A percentile compares a stretch with the other conserved stretches of the same genome.
Evolutionary conservation across 2,329 filamentous ascomycete species (phyloP).

Genomic region (Colletotrichum tanaceti): DNA sequence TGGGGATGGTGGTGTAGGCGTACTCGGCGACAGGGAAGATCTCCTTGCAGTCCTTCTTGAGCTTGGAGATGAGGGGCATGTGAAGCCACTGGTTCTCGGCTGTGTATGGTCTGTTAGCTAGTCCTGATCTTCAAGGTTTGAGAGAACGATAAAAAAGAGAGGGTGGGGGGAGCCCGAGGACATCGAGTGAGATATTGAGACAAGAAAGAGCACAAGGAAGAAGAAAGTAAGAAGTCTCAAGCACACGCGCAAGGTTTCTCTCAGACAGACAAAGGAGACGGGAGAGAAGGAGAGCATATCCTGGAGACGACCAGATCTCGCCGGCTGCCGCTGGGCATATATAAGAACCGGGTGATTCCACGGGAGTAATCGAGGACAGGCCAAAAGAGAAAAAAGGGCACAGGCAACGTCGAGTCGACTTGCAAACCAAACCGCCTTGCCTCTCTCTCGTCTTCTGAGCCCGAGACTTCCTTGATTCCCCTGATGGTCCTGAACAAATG

Average conservation of each 20-base stretch:
- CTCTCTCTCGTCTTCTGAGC: background rate
- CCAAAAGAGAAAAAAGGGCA: conserved; percentile 44
- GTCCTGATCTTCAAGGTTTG: conserved; percentile 16
- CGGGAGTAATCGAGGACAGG: conserved; percentile 37
- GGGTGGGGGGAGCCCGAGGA: background rate
- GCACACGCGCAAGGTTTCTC: background rate
- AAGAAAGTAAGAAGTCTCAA: background rate
- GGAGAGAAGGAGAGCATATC: conserved; percentile 30
- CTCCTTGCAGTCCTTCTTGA: conserved; percentile 96
- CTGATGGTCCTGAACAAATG: conserved; percentile 60
- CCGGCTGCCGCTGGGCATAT: conserved; percentile 32
- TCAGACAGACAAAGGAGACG: conserved; percentile 4
- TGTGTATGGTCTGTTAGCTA: conserved; percentile 54
- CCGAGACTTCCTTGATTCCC: conserved; percentile 39
- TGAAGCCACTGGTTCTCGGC: conserved; percentile 99
- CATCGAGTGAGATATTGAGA: background rate
- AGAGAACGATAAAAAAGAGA: background rate
- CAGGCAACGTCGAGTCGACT: conserved; percentile 47
- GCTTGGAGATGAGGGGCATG: conserved; percentile 89
- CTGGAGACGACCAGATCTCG: conserved; percentile 28
- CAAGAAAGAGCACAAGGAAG: background rate
- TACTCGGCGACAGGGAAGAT: conserved; percentile 99
- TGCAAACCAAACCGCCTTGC: conserved; percentile 9
- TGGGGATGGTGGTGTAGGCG: conserved; percentile 98
- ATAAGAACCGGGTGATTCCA: conserved; percentile 3